phyloP scores from a whole-genome alignment of 1,284 basidiomycete genomes.

The Xanthoconium separans region DNA sequence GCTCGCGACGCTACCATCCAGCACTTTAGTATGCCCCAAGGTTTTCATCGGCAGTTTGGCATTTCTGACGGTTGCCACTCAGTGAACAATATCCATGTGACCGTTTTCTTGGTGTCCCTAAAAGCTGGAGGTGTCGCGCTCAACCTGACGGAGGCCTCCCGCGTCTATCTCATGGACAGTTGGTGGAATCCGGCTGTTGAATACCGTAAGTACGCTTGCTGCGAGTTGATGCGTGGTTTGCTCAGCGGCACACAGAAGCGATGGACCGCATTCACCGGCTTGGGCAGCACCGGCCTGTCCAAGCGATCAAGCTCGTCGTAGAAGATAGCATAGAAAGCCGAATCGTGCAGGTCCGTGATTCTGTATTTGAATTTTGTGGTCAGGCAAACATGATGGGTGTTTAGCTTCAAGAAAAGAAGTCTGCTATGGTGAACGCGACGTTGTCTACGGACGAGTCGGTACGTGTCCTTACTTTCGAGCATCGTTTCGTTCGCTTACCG shows the following conservation, averaged over 20 bases:
- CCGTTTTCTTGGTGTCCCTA: constrained; percentile 93
- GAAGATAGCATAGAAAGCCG: constrained; percentile 97
- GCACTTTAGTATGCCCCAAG: constrained; percentile 74
- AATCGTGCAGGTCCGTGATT: constrained; percentile 65
- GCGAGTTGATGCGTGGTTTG: constrained; percentile 3
- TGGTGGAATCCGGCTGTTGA: constrained; percentile 93
- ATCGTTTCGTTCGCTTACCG: constrained; percentile 23
- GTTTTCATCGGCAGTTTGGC: constrained; percentile 1
- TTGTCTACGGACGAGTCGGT: constrained; percentile 76
- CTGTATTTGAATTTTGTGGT: not conserved
- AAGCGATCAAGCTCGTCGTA: constrained; percentile 91
- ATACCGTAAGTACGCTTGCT: constrained; percentile 52
- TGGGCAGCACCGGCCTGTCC: constrained; percentile 89
- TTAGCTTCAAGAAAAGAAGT: constrained; percentile 93
- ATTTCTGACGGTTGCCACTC: not conserved
- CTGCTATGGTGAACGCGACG: constrained; percentile 81
- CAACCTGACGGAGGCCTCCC: constrained; percentile 90
- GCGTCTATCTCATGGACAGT: constrained; percentile 90
- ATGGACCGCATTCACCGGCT: constrained; percentile 96
- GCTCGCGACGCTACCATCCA: constrained; percentile 94
- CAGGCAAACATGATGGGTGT: not conserved
- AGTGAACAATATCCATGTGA: constrained; percentile 94
- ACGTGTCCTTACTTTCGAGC: constrained; percentile 19
- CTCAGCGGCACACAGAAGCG: constrained; percentile 62
- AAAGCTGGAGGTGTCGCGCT: constrained; percentile 97